Evolutionary conservation across 2,329 filamentous ascomycete species (phyloP).

Genomic region (Pseudopithomyces maydicus): DNA sequence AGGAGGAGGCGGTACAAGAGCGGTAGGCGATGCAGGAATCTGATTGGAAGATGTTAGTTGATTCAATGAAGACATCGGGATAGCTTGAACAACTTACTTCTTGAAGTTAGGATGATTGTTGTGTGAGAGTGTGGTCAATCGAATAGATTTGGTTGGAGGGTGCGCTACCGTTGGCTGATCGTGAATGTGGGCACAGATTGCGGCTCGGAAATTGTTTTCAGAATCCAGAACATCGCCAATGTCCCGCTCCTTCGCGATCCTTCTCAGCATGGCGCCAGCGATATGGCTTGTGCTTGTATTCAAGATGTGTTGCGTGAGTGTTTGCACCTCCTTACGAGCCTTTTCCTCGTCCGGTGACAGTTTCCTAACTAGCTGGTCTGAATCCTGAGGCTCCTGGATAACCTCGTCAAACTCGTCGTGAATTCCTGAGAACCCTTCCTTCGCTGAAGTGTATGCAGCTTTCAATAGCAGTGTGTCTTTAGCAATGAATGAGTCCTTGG

Average conservation of each 20-base stretch:
- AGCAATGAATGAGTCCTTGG: constrained; percentile 49
- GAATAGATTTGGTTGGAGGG: constrained; percentile 55
- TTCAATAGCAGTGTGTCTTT: constrained; percentile 53
- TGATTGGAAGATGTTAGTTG: background rate
- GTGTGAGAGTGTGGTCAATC: constrained; percentile 55
- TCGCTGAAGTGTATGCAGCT: constrained; percentile 42
- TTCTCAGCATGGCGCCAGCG: constrained; percentile 29
- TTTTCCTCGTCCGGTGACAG: constrained; percentile 52
- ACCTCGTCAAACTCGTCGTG: constrained; percentile 25
- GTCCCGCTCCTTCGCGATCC: constrained; percentile 32
- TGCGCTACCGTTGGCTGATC: constrained; percentile 55
- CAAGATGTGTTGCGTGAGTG: constrained; percentile 43
- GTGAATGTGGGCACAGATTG: constrained; percentile 56
- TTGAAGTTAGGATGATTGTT: constrained; percentile 48
- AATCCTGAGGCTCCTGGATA: constrained; percentile 31
- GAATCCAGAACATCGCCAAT: constrained; percentile 38
- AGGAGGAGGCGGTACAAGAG: constrained; percentile 56
- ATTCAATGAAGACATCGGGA: too few relatives aligned
- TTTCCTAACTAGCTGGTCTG: constrained; percentile 48
- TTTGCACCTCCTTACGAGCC: constrained; percentile 50
- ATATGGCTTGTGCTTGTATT: constrained; percentile 37
- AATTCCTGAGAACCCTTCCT: constrained; percentile 18
- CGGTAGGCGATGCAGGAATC: constrained; percentile 56
- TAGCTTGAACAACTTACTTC: constrained; percentile 5
- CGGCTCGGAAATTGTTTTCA: constrained; percentile 54